Conservation (phyloP, 2,329 filamentous ascomycete genomes). For the Byssothecium circinans region DNA sequence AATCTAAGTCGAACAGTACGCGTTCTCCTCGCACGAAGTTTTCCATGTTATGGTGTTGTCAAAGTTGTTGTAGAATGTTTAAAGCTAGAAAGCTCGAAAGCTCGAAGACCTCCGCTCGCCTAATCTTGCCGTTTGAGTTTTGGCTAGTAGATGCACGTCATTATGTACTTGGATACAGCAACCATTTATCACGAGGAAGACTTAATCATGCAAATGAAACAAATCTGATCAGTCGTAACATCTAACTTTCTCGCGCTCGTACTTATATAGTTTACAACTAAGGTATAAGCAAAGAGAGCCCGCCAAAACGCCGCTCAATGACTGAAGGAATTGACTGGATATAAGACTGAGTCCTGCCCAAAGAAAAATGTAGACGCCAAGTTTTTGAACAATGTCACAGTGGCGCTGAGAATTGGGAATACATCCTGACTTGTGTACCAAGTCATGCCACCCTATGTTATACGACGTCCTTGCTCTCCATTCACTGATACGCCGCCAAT, state of each 20-base stretch:
- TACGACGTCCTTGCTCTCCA: background rate
- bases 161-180: background rate
- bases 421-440: slow-evolving; percentile 1
- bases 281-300: background rate
- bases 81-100: background rate
- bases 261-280: background rate
- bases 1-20: slow-evolving; percentile 63
- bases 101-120: slow-evolving; percentile 4
- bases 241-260: background rate
- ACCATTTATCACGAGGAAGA: too few species aligned
- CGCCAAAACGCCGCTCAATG: background rate
- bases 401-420: background rate
- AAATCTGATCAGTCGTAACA: background rate
- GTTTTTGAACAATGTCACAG: slow-evolving; percentile 9
- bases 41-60: slow-evolving; percentile 33
- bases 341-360: background rate
- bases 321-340: background rate
- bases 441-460: background rate
- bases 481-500: slow-evolving; percentile 1
- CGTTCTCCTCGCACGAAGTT: slow-evolving; percentile 60
- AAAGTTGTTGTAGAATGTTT: background rate
- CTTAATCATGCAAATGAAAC: too few species aligned
- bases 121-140: slow-evolving; percentile 5
- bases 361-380: background rate
- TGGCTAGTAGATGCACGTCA: background rate